Evolutionary conservation across 2,329 filamentous ascomycete species (phyloP), one percentile per base, ranked within the genome.

Genomic region (Acrodontium crateriforme): DNA sequence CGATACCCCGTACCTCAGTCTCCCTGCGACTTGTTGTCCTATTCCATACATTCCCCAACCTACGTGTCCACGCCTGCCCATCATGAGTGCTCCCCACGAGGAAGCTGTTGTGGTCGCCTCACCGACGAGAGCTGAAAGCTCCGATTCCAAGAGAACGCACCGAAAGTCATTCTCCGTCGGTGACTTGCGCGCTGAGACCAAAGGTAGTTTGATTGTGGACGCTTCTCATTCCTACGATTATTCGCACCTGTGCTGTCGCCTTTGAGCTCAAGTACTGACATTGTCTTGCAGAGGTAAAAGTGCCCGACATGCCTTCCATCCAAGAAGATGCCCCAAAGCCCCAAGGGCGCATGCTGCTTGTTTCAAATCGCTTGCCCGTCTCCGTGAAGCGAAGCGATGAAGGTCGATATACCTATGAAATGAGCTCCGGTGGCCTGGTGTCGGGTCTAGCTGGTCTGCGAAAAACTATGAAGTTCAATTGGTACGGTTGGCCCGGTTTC

Each of bases 401-500:
- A 64, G 85, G 83, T 47, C 78, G 78, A 54, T 98, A 93, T 62
- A 71, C 76, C 49, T 93, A 92, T 57, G 83, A 79, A 53, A 93
- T 94, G 81, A 95, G 87, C 25, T 95, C 89, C 2, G 89, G 89
- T 32, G 89, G 89, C 21, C 71, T 98, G 21, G 89, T 95, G 47
- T 93, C 83, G 27, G 89, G 89, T 12, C 66, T 98, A 36, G 92
- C 82, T 42, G 89, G 89, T 15, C 62, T 95, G 33, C 78, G 81
- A 46, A 94, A 94, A 59, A 79, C 82, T 17, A 93, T 83, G 15
- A 87, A 77, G 42, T 95, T 95, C 58, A 81, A 89, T 56, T 98
- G 89, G 89, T 95, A 95, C 58, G 89, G 89, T 42, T 95, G 89
- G 87, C 85, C 89, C 1, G 89, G 89, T 19, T 61, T 93, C 26